Evolutionary conservation across 2,329 filamentous ascomycete species (phyloP), one percentile per base, ranked within the genome.

Genomic region (Xylaria sp.): DNA sequence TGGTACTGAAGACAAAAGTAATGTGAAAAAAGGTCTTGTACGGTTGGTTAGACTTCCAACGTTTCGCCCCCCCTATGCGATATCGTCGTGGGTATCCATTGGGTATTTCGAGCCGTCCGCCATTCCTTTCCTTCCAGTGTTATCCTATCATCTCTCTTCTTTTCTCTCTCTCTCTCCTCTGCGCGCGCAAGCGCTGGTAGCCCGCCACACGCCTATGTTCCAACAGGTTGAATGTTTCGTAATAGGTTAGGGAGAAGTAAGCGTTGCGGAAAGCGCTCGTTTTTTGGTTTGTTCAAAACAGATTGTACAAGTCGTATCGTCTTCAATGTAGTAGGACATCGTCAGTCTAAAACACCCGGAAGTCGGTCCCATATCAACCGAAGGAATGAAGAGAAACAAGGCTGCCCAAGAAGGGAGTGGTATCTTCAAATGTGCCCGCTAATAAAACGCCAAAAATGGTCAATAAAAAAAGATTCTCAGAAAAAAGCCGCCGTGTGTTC

Each of bases 401-500:
- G 50, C 56, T 60, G 52, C 59, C 56, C 56, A 40, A 49, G 42
- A 59, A 64, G 56, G 61, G 60, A 53, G 52, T 68, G 66, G 64
- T 69, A 68, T 69, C 66, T 66, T 67, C 61, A 50, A 58, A 56
- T 57, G 42, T 60, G 52, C 41, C 59, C 56, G 47, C 52, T 59
- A n/a, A n/a, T n/a, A 52, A 50, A 68, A 67, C 66, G 64, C 66
- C 66, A 52, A 48, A 59, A 48, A 59, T 56, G 38, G 49, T 50
- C 48, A 52, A 61, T 58, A 56, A n/a, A n/a, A n/a, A n/a, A n/a
- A n/a, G n/a, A n/a, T n/a, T n/a, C n/a, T 50, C 50, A 63, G 60
- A 55, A 47, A 55, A 61, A 62, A 41, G 50, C 63, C 52, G 56
- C 63, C 56, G 55, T 41, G 55, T 48, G 46, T 58, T 58, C 47